Percentiles rank a stretch among this genome's conserved stretches.
phyloP scores from a whole-genome alignment of 257 asterid genomes.

The Cynanchum wilfordii region DNA sequence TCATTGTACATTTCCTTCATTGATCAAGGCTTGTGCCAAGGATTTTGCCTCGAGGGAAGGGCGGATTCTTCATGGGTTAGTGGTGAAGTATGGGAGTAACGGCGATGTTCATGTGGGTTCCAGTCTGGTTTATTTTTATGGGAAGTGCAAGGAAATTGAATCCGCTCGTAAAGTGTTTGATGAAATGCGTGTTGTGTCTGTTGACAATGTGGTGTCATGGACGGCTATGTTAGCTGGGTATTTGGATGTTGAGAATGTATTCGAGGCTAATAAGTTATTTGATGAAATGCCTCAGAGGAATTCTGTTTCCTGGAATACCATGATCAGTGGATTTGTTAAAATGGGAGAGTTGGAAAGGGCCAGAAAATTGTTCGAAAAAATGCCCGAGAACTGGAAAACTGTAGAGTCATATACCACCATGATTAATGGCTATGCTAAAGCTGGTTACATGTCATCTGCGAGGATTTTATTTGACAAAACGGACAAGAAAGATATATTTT shows the following conservation, averaged over 20 bases:
- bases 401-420: conserved; percentile 53
- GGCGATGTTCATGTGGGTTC: conserved; percentile 55
- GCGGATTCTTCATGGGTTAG: conserved; percentile 45
- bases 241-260: conserved; percentile 37
- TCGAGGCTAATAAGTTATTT: conserved; percentile 41
- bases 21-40: conserved; percentile 49
- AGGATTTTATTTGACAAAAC: conserved; percentile 51
- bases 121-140: conserved; percentile 64
- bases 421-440: conserved; percentile 64
- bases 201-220: conserved; percentile 60
- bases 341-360: conserved; percentile 54
- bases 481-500: conserved; percentile 44
- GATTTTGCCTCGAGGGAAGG: conserved; percentile 52
- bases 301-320: conserved; percentile 58
- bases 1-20: conserved; percentile 52
- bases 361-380: conserved; percentile 42
- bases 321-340: conserved; percentile 51
- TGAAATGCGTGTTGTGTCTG: conserved; percentile 29
- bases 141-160: conserved; percentile 54
- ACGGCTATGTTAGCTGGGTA: conserved; percentile 62
- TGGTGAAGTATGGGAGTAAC: conserved; percentile 48
- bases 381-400: conserved; percentile 36
- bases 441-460: conserved; percentile 66
- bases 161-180: conserved; percentile 55
- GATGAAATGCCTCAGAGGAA: conserved; percentile 62